phyloP scores from a whole-genome alignment of 2,329 filamentous ascomycete species.

The Daldinia sp. region DNA sequence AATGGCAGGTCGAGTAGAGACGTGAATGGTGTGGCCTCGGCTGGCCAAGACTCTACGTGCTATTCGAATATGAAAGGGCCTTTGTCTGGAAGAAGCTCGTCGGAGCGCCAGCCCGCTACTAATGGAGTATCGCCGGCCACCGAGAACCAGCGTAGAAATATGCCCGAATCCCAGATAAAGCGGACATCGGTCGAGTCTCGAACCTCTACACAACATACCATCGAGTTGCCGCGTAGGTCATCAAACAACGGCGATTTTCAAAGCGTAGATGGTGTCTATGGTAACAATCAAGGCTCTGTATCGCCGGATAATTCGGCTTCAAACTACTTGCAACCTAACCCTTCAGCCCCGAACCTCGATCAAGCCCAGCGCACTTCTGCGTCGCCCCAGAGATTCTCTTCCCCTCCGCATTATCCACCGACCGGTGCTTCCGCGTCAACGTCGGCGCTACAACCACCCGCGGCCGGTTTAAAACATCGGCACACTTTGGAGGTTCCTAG shows the following conservation, averaged over 20 bases:
- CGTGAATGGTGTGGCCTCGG: conserved; percentile 45
- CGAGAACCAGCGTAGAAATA: conserved; percentile 41
- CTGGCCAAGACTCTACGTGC: conserved; percentile 49
- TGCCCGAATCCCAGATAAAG: conserved; percentile 45
- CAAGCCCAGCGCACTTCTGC: conserved; percentile 41
- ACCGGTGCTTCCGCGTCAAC: conserved; percentile 53
- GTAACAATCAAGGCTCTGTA: conserved; percentile 20
- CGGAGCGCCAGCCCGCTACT: conserved; percentile 11
- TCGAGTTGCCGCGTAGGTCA: conserved; percentile 47
- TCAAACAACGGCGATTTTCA: conserved; percentile 42
- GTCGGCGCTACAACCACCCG: conserved; percentile 60
- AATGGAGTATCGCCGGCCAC: conserved; percentile 28
- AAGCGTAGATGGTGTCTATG: conserved; percentile 20
- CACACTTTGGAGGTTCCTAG: conserved; percentile 90
- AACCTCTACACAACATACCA: conserved; percentile 46
- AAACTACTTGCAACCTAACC: conserved; percentile 35
- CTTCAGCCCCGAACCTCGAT: conserved; percentile 42
- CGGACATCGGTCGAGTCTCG: conserved; percentile 48
- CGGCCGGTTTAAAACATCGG: conserved; percentile 74
- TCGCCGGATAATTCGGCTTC: conserved; percentile 28
- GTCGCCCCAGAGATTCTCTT: conserved; percentile 68
- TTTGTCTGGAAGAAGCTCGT: conserved; percentile 26
- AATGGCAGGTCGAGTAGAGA: conserved; percentile 60
- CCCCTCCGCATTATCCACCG: conserved; percentile 65
- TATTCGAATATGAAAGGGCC: conserved; percentile 40